phyloP scores from a whole-genome alignment of 257 asterid species.

The Lantana camara region DNA sequence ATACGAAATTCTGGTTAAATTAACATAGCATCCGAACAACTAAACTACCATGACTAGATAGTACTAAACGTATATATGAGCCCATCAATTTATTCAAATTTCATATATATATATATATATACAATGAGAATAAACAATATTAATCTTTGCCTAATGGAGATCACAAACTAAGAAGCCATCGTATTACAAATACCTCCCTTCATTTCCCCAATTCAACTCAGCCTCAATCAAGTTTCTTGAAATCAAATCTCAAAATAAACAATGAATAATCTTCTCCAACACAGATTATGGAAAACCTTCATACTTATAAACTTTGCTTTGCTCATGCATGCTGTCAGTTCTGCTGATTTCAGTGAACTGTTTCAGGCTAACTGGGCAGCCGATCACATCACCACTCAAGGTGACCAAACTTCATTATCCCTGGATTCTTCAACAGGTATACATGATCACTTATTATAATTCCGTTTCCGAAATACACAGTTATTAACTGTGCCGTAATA shows the following conservation, averaged over 20 bases:
- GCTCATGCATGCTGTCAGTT: constrained; percentile 16
- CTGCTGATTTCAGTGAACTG: constrained; percentile 41
- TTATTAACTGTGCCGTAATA: background rate
- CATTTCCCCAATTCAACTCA: background rate
- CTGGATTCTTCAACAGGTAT: constrained; percentile 52
- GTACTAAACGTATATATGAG: too few species aligned
- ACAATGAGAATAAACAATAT: too few species aligned
- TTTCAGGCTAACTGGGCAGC: constrained; percentile 53
- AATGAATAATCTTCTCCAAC: constrained; percentile 13
- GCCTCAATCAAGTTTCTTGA: background rate
- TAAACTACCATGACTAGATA: too few species aligned
- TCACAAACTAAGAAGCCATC: too few species aligned
- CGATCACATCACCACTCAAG: constrained; percentile 45
- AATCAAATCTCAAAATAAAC: background rate
- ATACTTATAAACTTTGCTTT: constrained; percentile 17
- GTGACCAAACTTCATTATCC: constrained; percentile 34
- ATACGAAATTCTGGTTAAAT: too few species aligned
- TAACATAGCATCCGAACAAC: too few species aligned
- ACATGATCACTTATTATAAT: background rate
- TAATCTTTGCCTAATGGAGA: too few species aligned
- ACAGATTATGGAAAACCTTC: constrained; percentile 6
- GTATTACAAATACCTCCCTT: constrained; percentile 15
- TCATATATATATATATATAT: too few species aligned
- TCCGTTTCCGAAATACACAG: too few species aligned
- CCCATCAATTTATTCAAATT: too few species aligned